A percentile compares a stretch with the other conserved stretches of the same genome.
Evolutionary conservation across 108 stramenopile species (phyloP).

Genomic region (Cyclostephanos tholiformis): DNA sequence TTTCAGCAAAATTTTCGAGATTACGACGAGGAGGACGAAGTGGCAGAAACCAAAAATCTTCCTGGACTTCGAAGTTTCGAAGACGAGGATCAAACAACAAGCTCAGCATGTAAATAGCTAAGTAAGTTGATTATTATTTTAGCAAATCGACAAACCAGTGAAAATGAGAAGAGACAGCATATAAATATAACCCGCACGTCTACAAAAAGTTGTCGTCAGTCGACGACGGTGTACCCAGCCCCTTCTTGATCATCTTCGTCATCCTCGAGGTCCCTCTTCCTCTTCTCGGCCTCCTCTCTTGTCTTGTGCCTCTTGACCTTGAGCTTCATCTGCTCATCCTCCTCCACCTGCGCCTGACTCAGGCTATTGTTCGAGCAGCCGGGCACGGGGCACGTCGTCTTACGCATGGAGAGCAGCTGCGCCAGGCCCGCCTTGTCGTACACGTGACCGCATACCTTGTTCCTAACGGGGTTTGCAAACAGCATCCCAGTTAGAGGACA

Average conservation of each 20-base stretch:
- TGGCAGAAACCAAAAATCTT: neutral
- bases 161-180: neutral
- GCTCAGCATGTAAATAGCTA: no score
- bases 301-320: slow-evolving; percentile 57
- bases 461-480: slow-evolving; percentile 68
- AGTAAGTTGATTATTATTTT: neutral
- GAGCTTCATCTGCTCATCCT: slow-evolving; percentile 59
- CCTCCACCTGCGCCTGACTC: slow-evolving; percentile 49
- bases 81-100: slow-evolving; percentile 33
- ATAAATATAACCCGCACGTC: no score
- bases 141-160: neutral
- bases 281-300: slow-evolving; percentile 44
- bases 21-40: slow-evolving; percentile 13
- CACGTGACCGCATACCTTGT: slow-evolving; percentile 65
- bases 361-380: slow-evolving; percentile 61
- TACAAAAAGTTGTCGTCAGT: slow-evolving; percentile 13
- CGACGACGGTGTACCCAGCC: slow-evolving; percentile 34
- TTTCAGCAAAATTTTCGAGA: slow-evolving; percentile 33
- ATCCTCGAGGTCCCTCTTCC: slow-evolving; percentile 40
- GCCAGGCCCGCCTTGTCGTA: slow-evolving; percentile 58
- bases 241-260: slow-evolving; percentile 38
- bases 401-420: slow-evolving; percentile 41
- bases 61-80: slow-evolving; percentile 11
- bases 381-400: slow-evolving; percentile 59
- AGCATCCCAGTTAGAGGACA: slow-evolving; percentile 68